A percentile compares a stretch with the other conserved stretches of the same genome.
phyloP scores from a whole-genome alignment of 768 basidiomycete genomes.

The Amanita inopinata region DNA sequence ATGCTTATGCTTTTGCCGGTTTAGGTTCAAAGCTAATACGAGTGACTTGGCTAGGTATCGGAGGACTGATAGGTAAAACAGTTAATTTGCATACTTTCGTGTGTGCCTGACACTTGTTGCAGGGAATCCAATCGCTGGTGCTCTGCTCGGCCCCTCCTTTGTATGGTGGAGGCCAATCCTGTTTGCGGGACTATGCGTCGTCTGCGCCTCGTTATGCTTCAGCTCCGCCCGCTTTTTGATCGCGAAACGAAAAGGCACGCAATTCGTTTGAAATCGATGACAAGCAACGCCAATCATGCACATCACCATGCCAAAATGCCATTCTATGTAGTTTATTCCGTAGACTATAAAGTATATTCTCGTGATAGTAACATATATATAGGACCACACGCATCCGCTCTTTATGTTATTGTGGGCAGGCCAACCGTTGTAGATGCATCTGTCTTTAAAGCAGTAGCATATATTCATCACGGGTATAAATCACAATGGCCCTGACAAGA shows the following conservation, averaged over 20 bases:
- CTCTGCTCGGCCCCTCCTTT: slow-evolving; percentile 39
- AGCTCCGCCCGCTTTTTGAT: background rate
- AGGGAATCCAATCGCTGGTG: slow-evolving; percentile 52
- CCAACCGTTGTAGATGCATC: no score
- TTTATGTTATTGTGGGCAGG: no score
- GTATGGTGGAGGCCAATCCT: slow-evolving; percentile 52
- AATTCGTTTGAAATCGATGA: background rate
- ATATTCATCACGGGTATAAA: no score
- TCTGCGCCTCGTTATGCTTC: slow-evolving; percentile 14
- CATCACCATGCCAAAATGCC: no score
- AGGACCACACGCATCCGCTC: no score
- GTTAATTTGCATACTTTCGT: background rate
- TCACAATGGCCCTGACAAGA: no score
- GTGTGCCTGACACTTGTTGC: slow-evolving; percentile 6
- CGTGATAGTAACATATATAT: no score
- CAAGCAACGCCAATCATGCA: no score
- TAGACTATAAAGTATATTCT: no score
- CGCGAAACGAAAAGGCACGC: slow-evolving; percentile 2
- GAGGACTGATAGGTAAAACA: slow-evolving; percentile 29
- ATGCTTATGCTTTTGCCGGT: background rate
- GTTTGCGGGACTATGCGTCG: slow-evolving; percentile 37
- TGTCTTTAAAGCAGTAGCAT: no score
- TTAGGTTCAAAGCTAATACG: slow-evolving; percentile 7
- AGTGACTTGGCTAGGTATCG: slow-evolving; percentile 22
- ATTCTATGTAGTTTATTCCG: no score